Conservation (phyloP, 169 alveolate species). For the Babesia sp. region DNA sequence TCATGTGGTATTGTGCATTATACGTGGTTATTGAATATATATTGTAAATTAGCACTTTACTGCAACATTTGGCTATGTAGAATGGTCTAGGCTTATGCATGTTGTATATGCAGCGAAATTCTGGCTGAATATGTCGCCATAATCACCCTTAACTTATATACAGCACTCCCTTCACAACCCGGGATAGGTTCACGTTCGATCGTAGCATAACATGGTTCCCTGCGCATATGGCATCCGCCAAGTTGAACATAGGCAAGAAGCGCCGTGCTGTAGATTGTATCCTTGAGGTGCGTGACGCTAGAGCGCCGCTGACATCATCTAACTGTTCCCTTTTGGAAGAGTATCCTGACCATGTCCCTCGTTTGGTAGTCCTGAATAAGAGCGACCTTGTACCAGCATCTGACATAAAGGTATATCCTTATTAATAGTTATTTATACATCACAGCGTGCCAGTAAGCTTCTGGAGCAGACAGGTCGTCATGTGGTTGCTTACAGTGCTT, state of each 20-base stretch:
- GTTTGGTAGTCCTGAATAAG: slow-evolving; percentile 60
- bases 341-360: slow-evolving; percentile 41
- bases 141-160: too few species aligned
- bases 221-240: slow-evolving; percentile 64
- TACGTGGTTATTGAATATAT: too few species aligned
- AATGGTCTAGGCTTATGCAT: too few species aligned
- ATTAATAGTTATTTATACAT: not conserved
- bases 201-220: slow-evolving; percentile 68
- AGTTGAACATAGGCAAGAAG: slow-evolving; percentile 51
- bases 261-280: slow-evolving; percentile 60
- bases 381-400: slow-evolving; percentile 45
- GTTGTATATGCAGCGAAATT: too few species aligned
- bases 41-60: too few species aligned
- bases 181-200: slow-evolving; percentile 54
- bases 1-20: too few species aligned
- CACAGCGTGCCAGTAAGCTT: slow-evolving; percentile 48
- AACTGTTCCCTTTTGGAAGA: slow-evolving; percentile 40
- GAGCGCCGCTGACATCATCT: slow-evolving; percentile 69
- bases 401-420: slow-evolving; percentile 32
- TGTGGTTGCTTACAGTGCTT: slow-evolving; percentile 40
- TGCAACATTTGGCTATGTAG: too few species aligned
- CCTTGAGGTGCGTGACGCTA: slow-evolving; percentile 62
- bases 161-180: slow-evolving; percentile 20
- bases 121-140: too few species aligned
- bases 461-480: slow-evolving; percentile 53